Conservation (phyloP, 2,329 filamentous ascomycete genomes). For the Bisporella sp. region DNA sequence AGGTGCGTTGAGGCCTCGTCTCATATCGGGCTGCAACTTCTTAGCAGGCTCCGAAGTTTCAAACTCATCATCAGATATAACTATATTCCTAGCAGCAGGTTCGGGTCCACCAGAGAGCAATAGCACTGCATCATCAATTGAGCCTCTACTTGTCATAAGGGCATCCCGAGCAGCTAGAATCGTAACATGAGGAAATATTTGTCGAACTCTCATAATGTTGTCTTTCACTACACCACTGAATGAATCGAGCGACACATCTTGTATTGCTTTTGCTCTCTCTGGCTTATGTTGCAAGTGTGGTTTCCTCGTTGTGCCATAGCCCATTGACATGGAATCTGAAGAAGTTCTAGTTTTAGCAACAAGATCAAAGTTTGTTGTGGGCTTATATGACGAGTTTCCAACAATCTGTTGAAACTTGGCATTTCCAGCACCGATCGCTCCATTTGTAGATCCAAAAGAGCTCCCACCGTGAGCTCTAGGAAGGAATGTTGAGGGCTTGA, state of each 20-base stretch:
- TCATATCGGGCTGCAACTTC: constrained; percentile 39
- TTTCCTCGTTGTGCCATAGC: constrained; percentile 2
- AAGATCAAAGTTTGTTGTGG: neutral
- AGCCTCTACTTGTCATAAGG: constrained; percentile 41
- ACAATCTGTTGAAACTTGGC: constrained; percentile 27
- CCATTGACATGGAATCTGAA: neutral
- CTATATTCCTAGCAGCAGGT: constrained; percentile 10
- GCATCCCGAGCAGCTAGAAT: constrained; percentile 41
- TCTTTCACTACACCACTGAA: constrained; percentile 42
- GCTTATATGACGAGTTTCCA: constrained; percentile 16
- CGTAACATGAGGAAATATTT: constrained; percentile 38
- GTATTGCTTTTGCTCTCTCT: constrained; percentile 35
- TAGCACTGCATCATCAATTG: constrained; percentile 47
- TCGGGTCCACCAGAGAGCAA: constrained; percentile 38
- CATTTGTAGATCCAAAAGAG: constrained; percentile 29
- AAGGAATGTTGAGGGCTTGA: constrained; percentile 52
- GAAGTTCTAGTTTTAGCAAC: neutral
- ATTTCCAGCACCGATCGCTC: constrained; percentile 33
- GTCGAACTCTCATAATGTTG: constrained; percentile 45
- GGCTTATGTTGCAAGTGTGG: constrained; percentile 19
- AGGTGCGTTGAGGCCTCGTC: constrained; percentile 47
- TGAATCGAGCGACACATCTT: constrained; percentile 38
- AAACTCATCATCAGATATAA: constrained; percentile 29
- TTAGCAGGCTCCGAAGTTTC: constrained; percentile 17
- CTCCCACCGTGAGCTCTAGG: constrained; percentile 31